phyloP scores from a whole-genome alignment of 352 stramenopile species.

The Phytophthora melonis region DNA sequence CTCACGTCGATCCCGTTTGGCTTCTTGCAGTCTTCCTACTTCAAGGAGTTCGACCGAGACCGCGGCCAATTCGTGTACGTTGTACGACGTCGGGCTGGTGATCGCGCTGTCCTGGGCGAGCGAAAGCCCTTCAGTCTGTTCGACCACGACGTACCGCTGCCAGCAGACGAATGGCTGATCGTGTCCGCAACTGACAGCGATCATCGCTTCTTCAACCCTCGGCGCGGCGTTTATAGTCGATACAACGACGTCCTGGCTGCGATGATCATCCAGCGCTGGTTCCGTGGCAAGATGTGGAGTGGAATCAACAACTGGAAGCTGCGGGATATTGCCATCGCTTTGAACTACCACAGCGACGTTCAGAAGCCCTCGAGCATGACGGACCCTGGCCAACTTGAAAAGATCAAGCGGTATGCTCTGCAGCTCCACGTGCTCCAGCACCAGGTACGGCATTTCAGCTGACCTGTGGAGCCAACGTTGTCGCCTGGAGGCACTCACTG shows the following conservation, averaged over 20 bases:
- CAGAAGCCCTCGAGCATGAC: constrained; percentile 21
- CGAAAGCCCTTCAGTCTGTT: constrained; percentile 61
- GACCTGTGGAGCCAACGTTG: not conserved
- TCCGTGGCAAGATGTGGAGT: constrained; percentile 61
- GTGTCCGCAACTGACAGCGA: not conserved
- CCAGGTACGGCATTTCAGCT: constrained; percentile 37
- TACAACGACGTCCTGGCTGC: constrained; percentile 52
- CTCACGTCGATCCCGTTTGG: not conserved
- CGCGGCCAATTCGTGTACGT: constrained; percentile 49
- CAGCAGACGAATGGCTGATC: constrained; percentile 55
- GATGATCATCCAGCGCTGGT: constrained; percentile 59
- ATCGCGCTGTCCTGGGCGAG: constrained; percentile 19
- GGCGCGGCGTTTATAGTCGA: constrained; percentile 48
- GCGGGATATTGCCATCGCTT: constrained; percentile 37
- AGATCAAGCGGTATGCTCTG: constrained; percentile 51
- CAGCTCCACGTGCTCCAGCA: constrained; percentile 63
- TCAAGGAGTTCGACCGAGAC: constrained; percentile 50
- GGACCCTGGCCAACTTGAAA: constrained; percentile 34
- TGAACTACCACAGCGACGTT: constrained; percentile 52
- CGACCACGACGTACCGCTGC: constrained; percentile 50
- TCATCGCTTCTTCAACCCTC: constrained; percentile 53
- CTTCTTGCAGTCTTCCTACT: constrained; percentile 47
- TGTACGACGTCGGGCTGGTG: constrained; percentile 11
- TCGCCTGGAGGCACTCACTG: not conserved
- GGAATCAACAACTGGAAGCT: constrained; percentile 58